These are phyloP conservation scores for Trypanosoma grayi DNA, from an alignment of 208 protist species.

Conservation along the genomic window DNA sequence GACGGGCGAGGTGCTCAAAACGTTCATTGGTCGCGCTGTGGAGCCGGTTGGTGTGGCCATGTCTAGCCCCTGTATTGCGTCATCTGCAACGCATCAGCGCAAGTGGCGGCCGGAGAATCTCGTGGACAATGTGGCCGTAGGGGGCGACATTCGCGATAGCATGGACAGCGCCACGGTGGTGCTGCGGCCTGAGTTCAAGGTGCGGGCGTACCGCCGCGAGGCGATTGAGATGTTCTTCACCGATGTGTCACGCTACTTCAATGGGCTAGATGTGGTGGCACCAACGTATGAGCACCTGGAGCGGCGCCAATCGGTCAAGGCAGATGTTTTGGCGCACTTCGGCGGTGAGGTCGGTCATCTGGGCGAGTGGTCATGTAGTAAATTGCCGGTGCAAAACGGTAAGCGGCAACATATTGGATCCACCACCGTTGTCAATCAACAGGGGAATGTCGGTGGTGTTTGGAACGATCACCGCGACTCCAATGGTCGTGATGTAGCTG, in stretches of 20 bases:
- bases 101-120: constrained; percentile 28
- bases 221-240: constrained; percentile 79
- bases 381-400: not conserved
- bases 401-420: not conserved
- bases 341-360: constrained; percentile 20
- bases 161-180: constrained; percentile 19
- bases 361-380: too few relatives aligned
- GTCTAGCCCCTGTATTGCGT: constrained; percentile 1
- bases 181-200: constrained; percentile 70
- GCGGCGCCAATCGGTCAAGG: constrained; percentile 30
- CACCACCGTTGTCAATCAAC: not conserved
- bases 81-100: constrained; percentile 22
- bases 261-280: constrained; percentile 64
- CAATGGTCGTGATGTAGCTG: too few relatives aligned
- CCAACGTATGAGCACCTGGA: constrained; percentile 84
- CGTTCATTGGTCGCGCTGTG: constrained; percentile 59
- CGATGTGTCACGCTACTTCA: constrained; percentile 73
- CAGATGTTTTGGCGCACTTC: constrained; percentile 72
- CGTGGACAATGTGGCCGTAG: constrained; percentile 19
- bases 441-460: not conserved
- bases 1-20: constrained; percentile 75
- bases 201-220: constrained; percentile 77
- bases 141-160: not conserved
- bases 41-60: constrained; percentile 10
- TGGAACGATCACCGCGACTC: too few relatives aligned